phyloP scores from a whole-genome alignment of 169 alveolate genomes.

The Theileria equi region DNA sequence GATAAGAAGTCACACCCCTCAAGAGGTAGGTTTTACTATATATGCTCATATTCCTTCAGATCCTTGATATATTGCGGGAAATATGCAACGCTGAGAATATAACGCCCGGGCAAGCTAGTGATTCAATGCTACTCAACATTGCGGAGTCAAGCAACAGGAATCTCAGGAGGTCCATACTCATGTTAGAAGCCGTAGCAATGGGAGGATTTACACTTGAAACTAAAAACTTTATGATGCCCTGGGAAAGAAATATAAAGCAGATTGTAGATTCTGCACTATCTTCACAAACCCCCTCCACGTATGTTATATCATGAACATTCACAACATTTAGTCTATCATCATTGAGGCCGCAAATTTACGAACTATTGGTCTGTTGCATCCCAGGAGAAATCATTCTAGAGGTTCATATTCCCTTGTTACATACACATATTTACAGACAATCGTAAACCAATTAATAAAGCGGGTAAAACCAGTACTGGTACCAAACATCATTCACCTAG shows the following conservation, averaged over 20 bases:
- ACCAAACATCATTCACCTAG: constrained; percentile 46
- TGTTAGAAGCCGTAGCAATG: constrained; percentile 77
- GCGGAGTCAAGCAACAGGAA: constrained; percentile 77
- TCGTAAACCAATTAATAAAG: constrained; percentile 25
- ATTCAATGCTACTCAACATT: constrained; percentile 71
- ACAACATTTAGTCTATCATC: constrained; percentile 27
- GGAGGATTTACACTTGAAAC: constrained; percentile 58
- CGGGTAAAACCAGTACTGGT: constrained; percentile 46
- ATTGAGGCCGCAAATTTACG: constrained; percentile 62
- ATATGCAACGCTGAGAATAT: constrained; percentile 74
- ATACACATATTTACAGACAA: constrained; percentile 6
- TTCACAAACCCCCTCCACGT: constrained; percentile 53
- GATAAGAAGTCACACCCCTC: constrained; percentile 88
- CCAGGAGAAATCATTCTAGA: constrained; percentile 57
- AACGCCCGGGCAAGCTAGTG: constrained; percentile 67
- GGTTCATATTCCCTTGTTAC: constrained; percentile 9
- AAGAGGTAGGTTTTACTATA: constrained; percentile 59
- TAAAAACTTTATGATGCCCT: constrained; percentile 63
- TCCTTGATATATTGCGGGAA: constrained; percentile 66
- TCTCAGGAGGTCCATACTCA: constrained; percentile 85
- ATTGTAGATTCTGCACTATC: constrained; percentile 28
- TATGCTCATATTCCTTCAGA: background rate
- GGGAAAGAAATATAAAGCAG: constrained; percentile 65
- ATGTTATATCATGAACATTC: background rate
- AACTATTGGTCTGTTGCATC: constrained; percentile 62